Evolutionary conservation across 1,139 yeast species (phyloP).

Genomic region (Taiozyma sp.): DNA sequence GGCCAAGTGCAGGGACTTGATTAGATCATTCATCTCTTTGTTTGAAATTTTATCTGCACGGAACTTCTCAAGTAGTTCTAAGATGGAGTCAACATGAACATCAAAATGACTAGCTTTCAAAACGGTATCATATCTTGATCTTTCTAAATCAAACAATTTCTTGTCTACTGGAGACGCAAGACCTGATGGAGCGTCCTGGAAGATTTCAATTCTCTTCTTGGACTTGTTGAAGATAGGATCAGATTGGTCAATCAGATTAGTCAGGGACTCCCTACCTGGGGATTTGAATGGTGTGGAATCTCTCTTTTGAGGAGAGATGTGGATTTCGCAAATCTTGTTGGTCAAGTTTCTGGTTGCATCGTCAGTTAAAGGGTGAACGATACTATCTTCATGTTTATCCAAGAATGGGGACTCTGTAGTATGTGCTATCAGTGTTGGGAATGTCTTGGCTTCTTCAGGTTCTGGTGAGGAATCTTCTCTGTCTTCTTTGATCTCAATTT

Average conservation of each 20-base stretch:
- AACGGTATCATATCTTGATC: slow-evolving; percentile 8
- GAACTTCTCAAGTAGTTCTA: slow-evolving; percentile 6
- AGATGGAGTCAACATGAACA: slow-evolving; percentile 8
- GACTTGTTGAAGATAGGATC: slow-evolving; percentile 21
- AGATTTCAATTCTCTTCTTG: slow-evolving; percentile 18
- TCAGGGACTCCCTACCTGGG: slow-evolving; percentile 12
- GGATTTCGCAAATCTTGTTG: slow-evolving; percentile 15
- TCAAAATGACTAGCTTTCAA: slow-evolving; percentile 2
- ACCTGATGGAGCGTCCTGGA: slow-evolving; percentile 15
- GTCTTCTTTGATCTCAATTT: slow-evolving; percentile 7
- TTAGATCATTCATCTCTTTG: slow-evolving; percentile 13
- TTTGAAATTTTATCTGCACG: slow-evolving; percentile 11
- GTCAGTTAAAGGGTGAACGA: slow-evolving; percentile 5
- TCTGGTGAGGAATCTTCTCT: background rate
- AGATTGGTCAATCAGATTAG: slow-evolving; percentile 22
- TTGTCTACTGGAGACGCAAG: slow-evolving; percentile 1
- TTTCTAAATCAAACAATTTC: slow-evolving; percentile 18
- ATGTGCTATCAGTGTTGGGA: slow-evolving; percentile 23
- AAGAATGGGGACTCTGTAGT: slow-evolving; percentile 17
- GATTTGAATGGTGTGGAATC: slow-evolving; percentile 1
- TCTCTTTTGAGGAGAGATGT: slow-evolving; percentile 22
- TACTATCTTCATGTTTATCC: slow-evolving; percentile 14
- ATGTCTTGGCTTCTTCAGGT: slow-evolving; percentile 15
- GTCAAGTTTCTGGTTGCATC: slow-evolving; percentile 20
- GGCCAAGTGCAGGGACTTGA: slow-evolving; percentile 15